Evolutionary conservation across 495 filamentous ascomycete genomes (phyloP), one percentile per base, ranked within the genome.

Genomic region (Penicillium ucsense): DNA sequence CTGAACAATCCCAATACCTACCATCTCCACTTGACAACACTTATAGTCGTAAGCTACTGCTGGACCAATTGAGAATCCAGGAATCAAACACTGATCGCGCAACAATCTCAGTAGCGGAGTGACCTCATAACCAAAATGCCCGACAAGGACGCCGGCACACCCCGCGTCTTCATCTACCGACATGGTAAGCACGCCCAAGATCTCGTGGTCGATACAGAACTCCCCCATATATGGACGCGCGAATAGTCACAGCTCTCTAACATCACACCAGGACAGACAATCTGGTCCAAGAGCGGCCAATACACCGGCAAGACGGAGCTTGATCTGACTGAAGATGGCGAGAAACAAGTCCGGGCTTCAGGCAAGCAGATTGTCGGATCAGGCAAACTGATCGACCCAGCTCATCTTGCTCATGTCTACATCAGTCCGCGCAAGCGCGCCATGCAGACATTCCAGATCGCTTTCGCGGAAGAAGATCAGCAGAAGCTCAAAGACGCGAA

Each of bases 251-350:
- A 42, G 31, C 34, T 12, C 34, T 20, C 31, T 12, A 9, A 1
- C 31, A 20, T 5, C 1, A n/a, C 12, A 30, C 7, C 45, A 74
- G 70, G 82, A 54, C 85, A 95, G 61, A 95, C 89, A 3, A 85
- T 89, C 66, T 95, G 89, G 89, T 86, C 87, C 3, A 74, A 89
- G 47, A 85, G 81, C 55, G 89, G 88, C 51, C 82, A 82, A 6
- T 89, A 91, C 67, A 95, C 89, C 0, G 86, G 89, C 39, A 75
- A 65, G 8, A 85, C 83, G n/a, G 89, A 95, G 50, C 78, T 95
- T 38, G 79, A 84, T 0, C 77, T 95, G 28, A 94, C 89, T 1
- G 61, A 74, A 11, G 77, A 81, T 52, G 89, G 89, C 30, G 79
- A 84, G 57, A 79, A 78, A 53, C 78, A 88, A 38, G 81, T 95